A percentile compares a stretch with the other conserved stretches of the same genome.
Evolutionary conservation across 2,329 filamentous ascomycete genomes (phyloP).

Genomic region (Diaporthe helianthi): DNA sequence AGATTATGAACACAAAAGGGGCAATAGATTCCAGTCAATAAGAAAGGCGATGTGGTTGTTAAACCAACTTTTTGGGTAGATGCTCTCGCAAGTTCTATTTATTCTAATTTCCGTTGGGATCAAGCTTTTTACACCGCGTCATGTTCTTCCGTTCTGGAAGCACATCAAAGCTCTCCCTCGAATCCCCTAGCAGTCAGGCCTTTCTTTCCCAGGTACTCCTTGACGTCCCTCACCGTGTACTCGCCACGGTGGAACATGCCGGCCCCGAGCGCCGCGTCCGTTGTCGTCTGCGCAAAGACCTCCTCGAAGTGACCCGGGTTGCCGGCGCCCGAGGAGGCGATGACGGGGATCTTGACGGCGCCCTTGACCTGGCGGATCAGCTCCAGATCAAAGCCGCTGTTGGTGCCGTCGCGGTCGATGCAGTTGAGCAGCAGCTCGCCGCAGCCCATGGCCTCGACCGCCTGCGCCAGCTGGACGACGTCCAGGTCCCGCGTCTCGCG

Average conservation of each 20-base stretch:
- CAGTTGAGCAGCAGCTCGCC: slow-evolving; percentile 97
- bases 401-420: slow-evolving; percentile 96
- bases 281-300: slow-evolving; percentile 84
- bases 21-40: not conserved
- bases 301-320: slow-evolving; percentile 87
- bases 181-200: slow-evolving; percentile 82
- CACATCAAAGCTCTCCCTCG: slow-evolving; percentile 61
- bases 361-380: slow-evolving; percentile 86
- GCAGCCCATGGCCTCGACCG: slow-evolving; percentile 94
- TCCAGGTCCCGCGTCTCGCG: slow-evolving; percentile 94
- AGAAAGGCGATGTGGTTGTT: slow-evolving; percentile 20
- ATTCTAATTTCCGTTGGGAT: slow-evolving; percentile 27
- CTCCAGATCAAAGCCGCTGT: slow-evolving; percentile 93
- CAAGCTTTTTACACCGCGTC: not conserved
- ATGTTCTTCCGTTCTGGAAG: no score
- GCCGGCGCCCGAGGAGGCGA: slow-evolving; percentile 92
- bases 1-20: not conserved
- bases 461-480: slow-evolving; percentile 84
- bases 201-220: slow-evolving; percentile 75
- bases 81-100: slow-evolving; percentile 24
- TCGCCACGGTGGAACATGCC: slow-evolving; percentile 98
- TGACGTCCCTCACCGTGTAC: slow-evolving; percentile 94
- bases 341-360: slow-evolving; percentile 90
- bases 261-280: slow-evolving; percentile 92
- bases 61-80: not conserved